Evolutionary conservation across 2,329 filamentous ascomycete genomes (phyloP), one percentile per base, ranked within the genome.

Genomic region (Trichocomaceae sp.): DNA sequence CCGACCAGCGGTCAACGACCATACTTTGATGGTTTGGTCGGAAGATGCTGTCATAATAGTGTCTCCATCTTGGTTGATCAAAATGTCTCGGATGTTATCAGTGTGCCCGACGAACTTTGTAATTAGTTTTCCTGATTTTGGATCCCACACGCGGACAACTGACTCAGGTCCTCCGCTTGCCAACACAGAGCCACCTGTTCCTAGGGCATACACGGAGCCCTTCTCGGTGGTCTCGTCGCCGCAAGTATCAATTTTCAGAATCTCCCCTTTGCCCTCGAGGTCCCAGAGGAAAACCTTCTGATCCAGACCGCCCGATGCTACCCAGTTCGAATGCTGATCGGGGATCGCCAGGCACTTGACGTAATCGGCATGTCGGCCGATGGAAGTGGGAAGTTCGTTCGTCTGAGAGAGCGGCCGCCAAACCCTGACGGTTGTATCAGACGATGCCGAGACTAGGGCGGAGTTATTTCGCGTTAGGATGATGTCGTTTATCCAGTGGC

Each of bases 91-190:
- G 61, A 99, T 86, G 61, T 92, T 96, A 77, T 95, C 91, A 19
- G 92, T 95, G 69, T 99, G 93, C 5, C 93, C 93, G 20, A 97
- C 90, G 61, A 99, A 92, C 71, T 96, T 97, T 60, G 91, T 97
- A 57, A 97, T 87, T 59, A 88, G 83, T 74, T 93, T 90, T 55
- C 92, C 92, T 9, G 89, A 87, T 63, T 86, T 85, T 47, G 90
- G 83, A 71, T 99, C 93, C 87, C 95, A 96, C 13, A 99, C 77
- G 52, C 93, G 83, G 33, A 97, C 88, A 44, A 90, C 90, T 66
- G 90, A 93, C 73, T 99, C 93, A 0, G 93, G 93, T 0, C 93
- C 93, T 55, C 93, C 93, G 66, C 89, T 95, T 31, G 92, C 93
- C 52, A 99, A 78, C 54, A 99, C 83, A 57, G 82, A 88, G 50